A percentile compares a stretch with the other conserved stretches of the same genome.
Evolutionary conservation across 192 early-diverging fungal species (phyloP).

Genomic region (Bifiguratus adelaidae): DNA sequence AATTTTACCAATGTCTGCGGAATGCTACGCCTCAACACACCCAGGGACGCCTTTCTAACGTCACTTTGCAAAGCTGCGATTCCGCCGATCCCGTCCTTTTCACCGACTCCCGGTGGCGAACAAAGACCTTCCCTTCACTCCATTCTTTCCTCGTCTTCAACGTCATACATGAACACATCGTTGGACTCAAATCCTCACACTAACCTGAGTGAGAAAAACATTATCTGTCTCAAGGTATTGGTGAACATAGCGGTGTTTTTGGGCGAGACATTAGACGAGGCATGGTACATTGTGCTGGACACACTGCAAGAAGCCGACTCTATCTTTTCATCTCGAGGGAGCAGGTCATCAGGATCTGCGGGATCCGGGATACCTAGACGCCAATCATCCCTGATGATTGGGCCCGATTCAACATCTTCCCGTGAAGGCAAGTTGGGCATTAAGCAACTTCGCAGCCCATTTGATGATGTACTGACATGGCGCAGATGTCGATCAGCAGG

Average conservation of each 20-base stretch:
- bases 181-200: slow-evolving; percentile 6
- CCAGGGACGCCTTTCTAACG: slow-evolving; percentile 78
- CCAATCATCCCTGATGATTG: too few relatives aligned
- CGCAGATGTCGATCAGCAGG: slow-evolving; percentile 24
- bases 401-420: too few relatives aligned
- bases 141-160: not conserved
- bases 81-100: slow-evolving; percentile 42
- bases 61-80: slow-evolving; percentile 79
- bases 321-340: too few relatives aligned
- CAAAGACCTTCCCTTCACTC: too few relatives aligned
- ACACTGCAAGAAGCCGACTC: slow-evolving; percentile 83
- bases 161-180: not conserved
- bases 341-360: too few relatives aligned
- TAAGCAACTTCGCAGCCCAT: not conserved
- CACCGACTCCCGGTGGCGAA: not conserved
- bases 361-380: too few relatives aligned
- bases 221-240: slow-evolving; percentile 63
- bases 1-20: slow-evolving; percentile 73
- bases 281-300: slow-evolving; percentile 84
- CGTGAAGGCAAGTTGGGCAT: too few relatives aligned
- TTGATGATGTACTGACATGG: not conserved
- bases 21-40: slow-evolving; percentile 61
- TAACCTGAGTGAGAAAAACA: slow-evolving; percentile 62
- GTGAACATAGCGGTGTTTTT: slow-evolving; percentile 64
- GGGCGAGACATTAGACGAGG: slow-evolving; percentile 57